Base-by-base conservation (phyloP, 2,329 filamentous ascomycete species). In the Sporothrix humicola region DNA sequence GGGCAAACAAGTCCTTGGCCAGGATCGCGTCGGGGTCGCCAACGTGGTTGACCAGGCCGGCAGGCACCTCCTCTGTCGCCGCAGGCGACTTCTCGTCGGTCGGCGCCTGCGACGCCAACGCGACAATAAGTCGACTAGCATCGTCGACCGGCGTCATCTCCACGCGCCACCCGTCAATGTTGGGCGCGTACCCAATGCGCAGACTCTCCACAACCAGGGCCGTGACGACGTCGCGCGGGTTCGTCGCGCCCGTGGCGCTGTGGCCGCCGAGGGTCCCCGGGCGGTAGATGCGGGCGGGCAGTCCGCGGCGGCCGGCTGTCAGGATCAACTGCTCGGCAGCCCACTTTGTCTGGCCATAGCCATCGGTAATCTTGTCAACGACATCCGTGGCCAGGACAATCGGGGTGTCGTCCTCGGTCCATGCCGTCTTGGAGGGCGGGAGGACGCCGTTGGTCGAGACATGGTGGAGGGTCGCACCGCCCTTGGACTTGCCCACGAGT, bases 71-170 rank as follows among this genome's bases (percentile, higher is more conserved):
- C 2, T 31, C 31, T n/a, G n/a, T n/a, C n/a, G n/a, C n/a, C n/a
- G n/a, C n/a, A n/a, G n/a, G n/a, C n/a, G n/a, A n/a, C n/a, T n/a
- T n/a, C n/a, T n/a, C n/a, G n/a, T n/a, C n/a, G n/a, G n/a, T n/a
- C n/a, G n/a, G n/a, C n/a, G n/a, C n/a, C n/a, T n/a, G n/a, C n/a
- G n/a, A n/a, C n/a, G n/a, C n/a, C n/a, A n/a, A n/a, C n/a, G n/a
- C n/a, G n/a, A n/a, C n/a, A n/a, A n/a, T n/a, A n/a, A n/a, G n/a
- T n/a, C n/a, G n/a, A n/a, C n/a, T n/a, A n/a, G n/a, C n/a, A n/a
- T n/a, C n/a, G n/a, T n/a, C n/a, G n/a, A 94, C 93, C 0, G 93
- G 92, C 0, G 93, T 94, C 92, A 95, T 95, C 82, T 95, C 93
- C 0, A 92, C 88, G 69, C 90, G 88, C 93, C 93, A 95, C 58